phyloP scores from a whole-genome alignment of 345 rosid species.

The Jatropha curcas region DNA sequence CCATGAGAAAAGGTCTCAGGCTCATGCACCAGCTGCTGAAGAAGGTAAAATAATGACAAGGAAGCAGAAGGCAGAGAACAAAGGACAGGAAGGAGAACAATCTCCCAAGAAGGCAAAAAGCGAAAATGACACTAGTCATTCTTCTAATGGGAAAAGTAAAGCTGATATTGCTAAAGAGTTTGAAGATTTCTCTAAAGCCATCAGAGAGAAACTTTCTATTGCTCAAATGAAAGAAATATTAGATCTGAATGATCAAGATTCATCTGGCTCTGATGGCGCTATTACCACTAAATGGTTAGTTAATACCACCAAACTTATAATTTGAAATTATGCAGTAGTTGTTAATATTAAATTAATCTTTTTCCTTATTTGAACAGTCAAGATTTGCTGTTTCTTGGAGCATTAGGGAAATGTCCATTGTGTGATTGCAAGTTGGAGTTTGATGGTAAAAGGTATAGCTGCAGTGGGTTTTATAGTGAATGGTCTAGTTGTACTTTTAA shows the following conservation, averaged over 20 bases:
- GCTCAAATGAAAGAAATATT: conserved; percentile 65
- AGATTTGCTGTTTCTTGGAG: conserved; percentile 67
- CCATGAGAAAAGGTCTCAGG: conserved; percentile 74
- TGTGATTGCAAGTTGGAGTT: conserved; percentile 54
- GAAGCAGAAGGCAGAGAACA: conserved; percentile 84
- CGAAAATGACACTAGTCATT: conserved; percentile 17
- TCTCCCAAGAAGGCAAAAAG: conserved; percentile 63
- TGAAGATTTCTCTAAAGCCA: conserved; percentile 52
- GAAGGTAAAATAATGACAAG: conserved; percentile 67
- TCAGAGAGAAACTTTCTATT: conserved; percentile 48
- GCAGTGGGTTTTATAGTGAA: conserved; percentile 71
- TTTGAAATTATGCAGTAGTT: background rate
- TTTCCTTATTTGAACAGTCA: conserved; percentile 43
- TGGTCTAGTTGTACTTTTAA: conserved; percentile 79
- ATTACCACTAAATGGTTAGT: conserved; percentile 44
- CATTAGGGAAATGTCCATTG: conserved; percentile 57
- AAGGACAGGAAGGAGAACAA: conserved; percentile 51
- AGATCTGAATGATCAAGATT: conserved; percentile 59
- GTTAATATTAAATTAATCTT: background rate
- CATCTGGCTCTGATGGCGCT: conserved; percentile 44
- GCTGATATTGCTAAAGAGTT: conserved; percentile 41
- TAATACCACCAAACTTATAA: background rate
- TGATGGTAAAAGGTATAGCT: conserved; percentile 51
- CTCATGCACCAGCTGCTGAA: conserved; percentile 45
- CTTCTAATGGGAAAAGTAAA: conserved; percentile 29